Conservation (phyloP, 768 basidiomycete genomes). For the Daedaleopsis sinensis region DNA sequence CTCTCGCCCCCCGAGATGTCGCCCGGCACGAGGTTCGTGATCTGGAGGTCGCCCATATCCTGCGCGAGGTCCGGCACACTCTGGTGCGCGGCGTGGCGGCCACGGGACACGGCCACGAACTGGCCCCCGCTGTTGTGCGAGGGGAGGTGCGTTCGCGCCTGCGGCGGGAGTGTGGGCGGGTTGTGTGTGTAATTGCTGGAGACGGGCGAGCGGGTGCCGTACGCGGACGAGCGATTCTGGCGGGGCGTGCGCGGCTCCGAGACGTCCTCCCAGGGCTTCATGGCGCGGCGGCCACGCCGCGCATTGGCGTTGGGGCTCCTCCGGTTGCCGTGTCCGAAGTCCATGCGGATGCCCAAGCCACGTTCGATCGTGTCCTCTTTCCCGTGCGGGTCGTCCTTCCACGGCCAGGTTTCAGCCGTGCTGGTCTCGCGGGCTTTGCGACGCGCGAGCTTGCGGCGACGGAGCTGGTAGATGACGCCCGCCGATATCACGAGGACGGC, state of each 20-base stretch:
- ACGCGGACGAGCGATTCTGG: neutral
- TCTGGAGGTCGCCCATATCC: slow-evolving; percentile 46
- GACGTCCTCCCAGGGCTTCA: neutral
- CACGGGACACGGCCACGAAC: slow-evolving; percentile 26
- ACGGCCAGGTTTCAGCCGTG: slow-evolving; percentile 19
- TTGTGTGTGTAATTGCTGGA: neutral
- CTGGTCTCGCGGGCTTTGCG: slow-evolving; percentile 11
- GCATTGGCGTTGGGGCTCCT: neutral
- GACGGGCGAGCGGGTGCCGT: slow-evolving; percentile 9
- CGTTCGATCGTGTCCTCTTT: slow-evolving; percentile 6
- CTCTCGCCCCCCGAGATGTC: slow-evolving; percentile 39
- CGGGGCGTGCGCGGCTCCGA: no score
- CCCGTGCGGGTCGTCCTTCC: slow-evolving; percentile 18
- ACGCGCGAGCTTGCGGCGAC: slow-evolving; percentile 23
- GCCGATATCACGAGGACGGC: no score
- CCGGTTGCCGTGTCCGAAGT: neutral
- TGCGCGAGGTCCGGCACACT: slow-evolving; percentile 35
- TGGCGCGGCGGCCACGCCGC: neutral
- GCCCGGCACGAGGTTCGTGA: slow-evolving; percentile 52
- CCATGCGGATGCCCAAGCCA: slow-evolving; percentile 6
- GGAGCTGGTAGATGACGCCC: slow-evolving; percentile 29
- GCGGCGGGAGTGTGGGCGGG: slow-evolving; percentile 3
- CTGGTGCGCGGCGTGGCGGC: slow-evolving; percentile 25
- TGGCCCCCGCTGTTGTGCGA: slow-evolving; percentile 2
- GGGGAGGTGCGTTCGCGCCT: slow-evolving; percentile 4